Conservation (phyloP, 139 green algal genomes). For the Limnomonas spitsbergensis region DNA sequence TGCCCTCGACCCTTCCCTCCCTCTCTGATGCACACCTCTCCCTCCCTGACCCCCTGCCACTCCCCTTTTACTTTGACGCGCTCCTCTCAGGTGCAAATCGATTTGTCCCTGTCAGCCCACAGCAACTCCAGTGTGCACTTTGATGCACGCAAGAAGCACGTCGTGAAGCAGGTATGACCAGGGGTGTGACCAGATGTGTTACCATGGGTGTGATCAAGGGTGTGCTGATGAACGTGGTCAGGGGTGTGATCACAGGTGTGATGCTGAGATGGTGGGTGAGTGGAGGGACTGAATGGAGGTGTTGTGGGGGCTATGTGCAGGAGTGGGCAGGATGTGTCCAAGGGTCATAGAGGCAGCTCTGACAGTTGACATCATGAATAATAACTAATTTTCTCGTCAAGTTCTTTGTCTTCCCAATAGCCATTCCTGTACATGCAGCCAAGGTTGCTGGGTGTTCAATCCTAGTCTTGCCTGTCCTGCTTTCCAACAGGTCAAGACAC, state of each 20-base stretch:
- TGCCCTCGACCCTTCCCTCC: background rate
- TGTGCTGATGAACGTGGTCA: too few species aligned
- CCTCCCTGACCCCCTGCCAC: background rate
- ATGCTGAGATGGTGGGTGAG: too few species aligned
- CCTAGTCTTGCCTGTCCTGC: background rate
- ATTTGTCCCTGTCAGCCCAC: constrained; percentile 75
- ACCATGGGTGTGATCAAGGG: too few species aligned
- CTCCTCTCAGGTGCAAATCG: constrained; percentile 44
- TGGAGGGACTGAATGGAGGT: too few species aligned
- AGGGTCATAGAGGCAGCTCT: too few species aligned
- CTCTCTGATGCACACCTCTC: background rate
- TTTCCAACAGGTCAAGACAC: constrained; percentile 66
- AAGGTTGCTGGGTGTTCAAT: background rate
- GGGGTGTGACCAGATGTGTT: too few species aligned
- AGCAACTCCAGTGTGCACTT: constrained; percentile 73
- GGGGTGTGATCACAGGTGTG: background rate
- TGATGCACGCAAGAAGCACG: constrained; percentile 69
- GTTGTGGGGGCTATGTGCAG: too few species aligned
- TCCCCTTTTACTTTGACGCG: background rate
- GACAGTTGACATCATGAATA: too few species aligned
- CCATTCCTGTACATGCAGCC: background rate
- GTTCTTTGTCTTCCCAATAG: background rate
- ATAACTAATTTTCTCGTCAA: too few species aligned
- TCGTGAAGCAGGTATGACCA: constrained; percentile 60
- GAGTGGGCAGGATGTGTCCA: too few species aligned